phyloP scores from a whole-genome alignment of 2,329 filamentous ascomycete genomes.

The Diplodia sapinea region DNA sequence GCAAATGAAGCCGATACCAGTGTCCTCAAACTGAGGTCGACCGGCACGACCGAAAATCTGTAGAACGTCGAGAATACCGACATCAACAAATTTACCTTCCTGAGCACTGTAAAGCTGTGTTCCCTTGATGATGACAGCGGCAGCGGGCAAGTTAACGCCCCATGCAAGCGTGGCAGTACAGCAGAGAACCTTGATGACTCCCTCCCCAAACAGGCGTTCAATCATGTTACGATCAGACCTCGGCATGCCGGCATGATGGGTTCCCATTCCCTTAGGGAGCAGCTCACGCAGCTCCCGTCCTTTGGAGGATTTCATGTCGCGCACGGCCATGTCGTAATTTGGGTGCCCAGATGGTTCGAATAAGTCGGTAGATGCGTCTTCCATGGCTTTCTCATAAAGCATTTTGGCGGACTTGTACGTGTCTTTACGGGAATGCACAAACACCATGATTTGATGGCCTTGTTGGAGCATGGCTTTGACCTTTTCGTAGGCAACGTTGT shows the following conservation, averaged over 20 bases:
- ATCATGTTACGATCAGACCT: slow-evolving; percentile 94
- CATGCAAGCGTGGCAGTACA: slow-evolving; percentile 97
- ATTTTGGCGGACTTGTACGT: slow-evolving; percentile 87
- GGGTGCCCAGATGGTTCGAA: slow-evolving; percentile 83
- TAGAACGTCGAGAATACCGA: slow-evolving; percentile 94
- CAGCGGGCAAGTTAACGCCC: slow-evolving; percentile 98
- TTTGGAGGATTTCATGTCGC: slow-evolving; percentile 84
- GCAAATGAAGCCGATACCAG: slow-evolving; percentile 96
- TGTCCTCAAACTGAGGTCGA: slow-evolving; percentile 96
- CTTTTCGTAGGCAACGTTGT: slow-evolving; percentile 88
- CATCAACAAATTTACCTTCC: slow-evolving; percentile 93
- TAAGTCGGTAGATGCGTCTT: slow-evolving; percentile 78
- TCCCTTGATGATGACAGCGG: slow-evolving; percentile 96
- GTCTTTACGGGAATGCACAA: slow-evolving; percentile 95
- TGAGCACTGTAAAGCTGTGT: slow-evolving; percentile 97
- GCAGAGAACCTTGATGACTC: slow-evolving; percentile 94
- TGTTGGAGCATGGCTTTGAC: slow-evolving; percentile 88
- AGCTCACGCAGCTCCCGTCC: slow-evolving; percentile 88
- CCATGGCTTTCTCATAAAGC: slow-evolving; percentile 83
- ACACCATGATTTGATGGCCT: slow-evolving; percentile 99
- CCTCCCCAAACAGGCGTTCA: slow-evolving; percentile 87
- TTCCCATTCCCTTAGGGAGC: slow-evolving; percentile 86
- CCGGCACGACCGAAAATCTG: slow-evolving; percentile 99
- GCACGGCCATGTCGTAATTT: slow-evolving; percentile 76
- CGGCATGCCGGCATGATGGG: slow-evolving; percentile 96